phyloP scores from a whole-genome alignment of 2,329 filamentous ascomycete genomes.

The Sporothrix sp. region DNA sequence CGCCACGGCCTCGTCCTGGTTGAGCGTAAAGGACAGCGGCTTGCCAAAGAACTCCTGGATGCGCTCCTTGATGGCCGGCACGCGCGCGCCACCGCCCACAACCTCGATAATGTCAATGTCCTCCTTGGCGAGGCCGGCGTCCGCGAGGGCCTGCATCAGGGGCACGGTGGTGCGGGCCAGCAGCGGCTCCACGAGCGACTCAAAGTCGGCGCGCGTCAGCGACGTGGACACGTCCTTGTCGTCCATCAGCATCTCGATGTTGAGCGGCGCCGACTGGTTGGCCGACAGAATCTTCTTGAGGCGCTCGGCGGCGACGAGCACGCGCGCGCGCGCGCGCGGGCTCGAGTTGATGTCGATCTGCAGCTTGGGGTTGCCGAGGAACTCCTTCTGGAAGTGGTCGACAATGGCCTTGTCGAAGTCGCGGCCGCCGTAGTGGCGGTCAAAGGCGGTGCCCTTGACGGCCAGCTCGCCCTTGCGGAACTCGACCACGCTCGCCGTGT shows the following conservation, averaged over 20 bases:
- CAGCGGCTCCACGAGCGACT: constrained; percentile 79
- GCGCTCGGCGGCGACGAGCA: constrained; percentile 85
- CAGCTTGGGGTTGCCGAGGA: constrained; percentile 96
- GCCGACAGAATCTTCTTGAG: constrained; percentile 97
- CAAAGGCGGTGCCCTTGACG: constrained; percentile 85
- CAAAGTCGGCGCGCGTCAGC: constrained; percentile 89
- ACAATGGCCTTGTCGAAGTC: constrained; percentile 94
- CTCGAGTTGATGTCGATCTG: constrained; percentile 93
- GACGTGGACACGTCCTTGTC: constrained; percentile 83
- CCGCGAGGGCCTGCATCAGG: constrained; percentile 84
- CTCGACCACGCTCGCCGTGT: constrained; percentile 87
- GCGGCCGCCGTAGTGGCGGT: constrained; percentile 93
- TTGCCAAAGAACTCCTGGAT: constrained; percentile 91
- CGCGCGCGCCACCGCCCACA: constrained; percentile 88
- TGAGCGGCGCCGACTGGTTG: constrained; percentile 84
- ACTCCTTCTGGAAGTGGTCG: constrained; percentile 90
- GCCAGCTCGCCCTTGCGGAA: constrained; percentile 94
- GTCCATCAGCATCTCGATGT: constrained; percentile 98
- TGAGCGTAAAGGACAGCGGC: constrained; percentile 86
- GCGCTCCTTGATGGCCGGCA: constrained; percentile 82
- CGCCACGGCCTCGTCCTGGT: constrained; percentile 95
- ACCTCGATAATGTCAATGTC: constrained; percentile 93
- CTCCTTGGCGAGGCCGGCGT: constrained; percentile 80
- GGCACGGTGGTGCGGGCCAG: constrained; percentile 62
- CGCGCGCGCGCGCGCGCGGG: constrained; percentile 79